Conservation (phyloP, 345 rosid species). For the Psidium friedrichsthalianum region DNA sequence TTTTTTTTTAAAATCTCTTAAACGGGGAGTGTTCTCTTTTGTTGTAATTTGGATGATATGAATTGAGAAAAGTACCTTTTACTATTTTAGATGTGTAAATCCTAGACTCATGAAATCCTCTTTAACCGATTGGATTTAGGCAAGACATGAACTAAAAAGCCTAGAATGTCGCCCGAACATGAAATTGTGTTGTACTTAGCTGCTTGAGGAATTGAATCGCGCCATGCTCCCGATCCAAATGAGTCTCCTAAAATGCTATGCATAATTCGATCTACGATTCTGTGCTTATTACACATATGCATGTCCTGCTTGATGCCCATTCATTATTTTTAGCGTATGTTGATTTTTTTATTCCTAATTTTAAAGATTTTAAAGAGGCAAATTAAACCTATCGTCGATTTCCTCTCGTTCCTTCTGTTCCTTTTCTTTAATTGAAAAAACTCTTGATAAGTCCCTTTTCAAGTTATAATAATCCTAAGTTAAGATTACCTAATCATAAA, state of each 20-base stretch:
- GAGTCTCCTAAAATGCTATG: neutral
- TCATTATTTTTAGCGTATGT: neutral
- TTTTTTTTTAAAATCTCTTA: too few relatives aligned
- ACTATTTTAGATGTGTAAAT: too few relatives aligned
- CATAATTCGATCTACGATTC: neutral
- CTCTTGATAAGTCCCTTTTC: too few relatives aligned
- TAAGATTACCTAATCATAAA: too few relatives aligned
- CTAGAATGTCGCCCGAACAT: neutral
- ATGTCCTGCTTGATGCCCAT: neutral
- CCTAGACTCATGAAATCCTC: too few relatives aligned
- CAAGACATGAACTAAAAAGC: neutral
- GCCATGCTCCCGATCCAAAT: neutral
- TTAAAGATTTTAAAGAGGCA: neutral
- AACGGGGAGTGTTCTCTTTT: too few relatives aligned
- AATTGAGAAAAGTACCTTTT: too few relatives aligned
- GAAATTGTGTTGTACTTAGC: neutral
- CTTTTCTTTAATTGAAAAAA: too few relatives aligned
- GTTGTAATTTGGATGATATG: too few relatives aligned
- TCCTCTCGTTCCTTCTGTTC: too few relatives aligned
- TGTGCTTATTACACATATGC: neutral
- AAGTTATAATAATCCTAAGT: too few relatives aligned
- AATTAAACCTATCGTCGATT: neutral
- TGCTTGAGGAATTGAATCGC: neutral
- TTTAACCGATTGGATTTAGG: too few relatives aligned
- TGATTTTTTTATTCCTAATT: neutral